A percentile compares a stretch with the other conserved stretches of the same genome.
Evolutionary conservation across 768 basidiomycete genomes (phyloP).

Genomic region (Tricholoma terreum): DNA sequence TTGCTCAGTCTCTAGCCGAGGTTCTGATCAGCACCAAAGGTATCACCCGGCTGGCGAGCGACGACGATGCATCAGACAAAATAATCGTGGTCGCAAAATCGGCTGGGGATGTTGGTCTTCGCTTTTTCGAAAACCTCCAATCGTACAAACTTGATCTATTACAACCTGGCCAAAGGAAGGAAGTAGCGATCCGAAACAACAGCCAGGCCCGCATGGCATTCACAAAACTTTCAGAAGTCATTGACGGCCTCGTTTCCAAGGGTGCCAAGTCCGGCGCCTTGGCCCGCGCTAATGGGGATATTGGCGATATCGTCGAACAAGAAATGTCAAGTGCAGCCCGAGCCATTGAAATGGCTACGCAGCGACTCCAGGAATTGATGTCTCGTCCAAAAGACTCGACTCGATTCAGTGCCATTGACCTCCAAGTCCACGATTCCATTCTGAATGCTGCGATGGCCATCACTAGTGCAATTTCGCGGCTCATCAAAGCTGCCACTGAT

Average conservation of each 20-base stretch:
- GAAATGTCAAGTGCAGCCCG: constrained; percentile 93
- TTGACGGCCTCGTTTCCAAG: constrained; percentile 86
- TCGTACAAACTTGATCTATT: constrained; percentile 90
- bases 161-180: constrained; percentile 71
- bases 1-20: constrained; percentile 90
- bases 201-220: constrained; percentile 81
- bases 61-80: constrained; percentile 91
- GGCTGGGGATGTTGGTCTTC: constrained; percentile 84
- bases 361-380: constrained; percentile 88
- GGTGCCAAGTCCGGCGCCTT: constrained; percentile 66
- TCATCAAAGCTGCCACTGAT: constrained; percentile 95
- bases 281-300: constrained; percentile 82
- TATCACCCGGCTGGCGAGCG: constrained; percentile 85
- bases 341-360: constrained; percentile 92
- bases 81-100: constrained; percentile 79
- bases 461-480: constrained; percentile 89
- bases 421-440: constrained; percentile 98
- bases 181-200: constrained; percentile 87
- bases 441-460: constrained; percentile 91
- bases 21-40: constrained; percentile 94
- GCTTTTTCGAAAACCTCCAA: constrained; percentile 94
- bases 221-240: constrained; percentile 78
- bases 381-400: constrained; percentile 81
- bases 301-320: constrained; percentile 93
- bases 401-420: constrained; percentile 87